Percentiles rank a stretch among this genome's conserved stretches.
phyloP scores from a whole-genome alignment of 208 protist species.

The Leishmania guyanensis region DNA sequence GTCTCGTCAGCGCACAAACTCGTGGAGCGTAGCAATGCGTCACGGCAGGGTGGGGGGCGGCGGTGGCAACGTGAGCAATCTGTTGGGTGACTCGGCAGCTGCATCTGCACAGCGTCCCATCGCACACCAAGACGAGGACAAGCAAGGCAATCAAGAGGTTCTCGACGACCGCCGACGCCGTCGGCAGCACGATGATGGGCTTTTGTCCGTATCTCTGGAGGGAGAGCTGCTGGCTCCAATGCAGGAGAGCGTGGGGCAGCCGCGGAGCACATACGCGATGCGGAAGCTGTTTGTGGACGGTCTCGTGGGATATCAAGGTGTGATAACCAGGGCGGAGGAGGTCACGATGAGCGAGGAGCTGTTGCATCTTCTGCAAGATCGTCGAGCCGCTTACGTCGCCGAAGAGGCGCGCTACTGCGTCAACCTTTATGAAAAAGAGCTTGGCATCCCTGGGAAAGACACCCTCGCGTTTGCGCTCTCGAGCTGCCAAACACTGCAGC shows the following conservation, averaged over 20 bases:
- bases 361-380: conserved; percentile 70
- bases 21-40: conserved; percentile 54
- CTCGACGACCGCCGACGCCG: conserved; percentile 57
- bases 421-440: conserved; percentile 85
- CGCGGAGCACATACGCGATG: conserved; percentile 82
- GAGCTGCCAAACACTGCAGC: conserved; percentile 66
- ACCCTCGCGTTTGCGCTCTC: conserved; percentile 81
- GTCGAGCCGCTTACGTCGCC: conserved; percentile 79
- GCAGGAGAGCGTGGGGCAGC: conserved; percentile 65
- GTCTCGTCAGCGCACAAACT: conserved; percentile 80
- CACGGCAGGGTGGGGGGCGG: neutral
- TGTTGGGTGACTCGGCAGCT: conserved; percentile 22
- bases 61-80: conserved; percentile 1
- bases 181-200: conserved; percentile 50
- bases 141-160: conserved; percentile 13
- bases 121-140: neutral
- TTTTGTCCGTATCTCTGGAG: conserved; percentile 55
- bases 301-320: conserved; percentile 81
- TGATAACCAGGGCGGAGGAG: conserved; percentile 81
- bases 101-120: conserved; percentile 2
- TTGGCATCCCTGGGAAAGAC: conserved; percentile 82
- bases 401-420: conserved; percentile 91
- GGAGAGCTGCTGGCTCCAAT: conserved; percentile 68
- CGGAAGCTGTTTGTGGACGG: conserved; percentile 81
- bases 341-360: conserved; percentile 76